Conservation (phyloP, 257 asterid species). For the Penstemon davidsonii region DNA sequence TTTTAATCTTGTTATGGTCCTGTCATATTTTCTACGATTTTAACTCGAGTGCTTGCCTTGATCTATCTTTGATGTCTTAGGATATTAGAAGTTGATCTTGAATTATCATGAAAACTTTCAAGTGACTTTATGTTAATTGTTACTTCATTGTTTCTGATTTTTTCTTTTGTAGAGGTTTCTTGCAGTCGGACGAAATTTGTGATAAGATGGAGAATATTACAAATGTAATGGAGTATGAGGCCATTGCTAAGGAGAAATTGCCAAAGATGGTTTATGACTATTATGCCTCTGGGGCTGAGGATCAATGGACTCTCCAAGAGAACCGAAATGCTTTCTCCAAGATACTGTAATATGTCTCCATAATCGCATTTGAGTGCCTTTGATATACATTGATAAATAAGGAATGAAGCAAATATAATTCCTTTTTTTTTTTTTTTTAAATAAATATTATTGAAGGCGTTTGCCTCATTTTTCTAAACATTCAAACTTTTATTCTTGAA, state of each 20-base stretch:
- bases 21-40: not conserved
- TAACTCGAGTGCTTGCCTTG: not conserved
- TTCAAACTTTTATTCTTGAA: constrained; percentile 8
- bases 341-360: constrained; percentile 49
- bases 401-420: not conserved
- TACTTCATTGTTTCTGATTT: constrained; percentile 22
- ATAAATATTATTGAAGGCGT: not conserved
- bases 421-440: not conserved
- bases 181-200: constrained; percentile 8
- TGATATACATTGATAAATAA: not conserved
- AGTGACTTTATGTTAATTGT: constrained; percentile 1
- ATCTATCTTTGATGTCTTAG: not conserved
- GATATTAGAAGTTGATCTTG: not conserved
- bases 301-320: constrained; percentile 73
- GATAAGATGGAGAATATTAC: constrained; percentile 54
- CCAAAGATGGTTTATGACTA: constrained; percentile 74
- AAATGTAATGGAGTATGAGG: constrained; percentile 66
- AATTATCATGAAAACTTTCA: not conserved
- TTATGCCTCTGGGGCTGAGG: constrained; percentile 77
- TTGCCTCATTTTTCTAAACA: not conserved
- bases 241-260: constrained; percentile 54
- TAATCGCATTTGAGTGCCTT: not conserved
- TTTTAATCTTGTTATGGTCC: too few relatives aligned
- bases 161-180: constrained; percentile 1
- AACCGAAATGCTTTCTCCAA: constrained; percentile 62